These are phyloP conservation scores for Emergomyces orientalis DNA, from an alignment of 2,329 filamentous ascomycete species.

Conservation along the genomic window DNA sequence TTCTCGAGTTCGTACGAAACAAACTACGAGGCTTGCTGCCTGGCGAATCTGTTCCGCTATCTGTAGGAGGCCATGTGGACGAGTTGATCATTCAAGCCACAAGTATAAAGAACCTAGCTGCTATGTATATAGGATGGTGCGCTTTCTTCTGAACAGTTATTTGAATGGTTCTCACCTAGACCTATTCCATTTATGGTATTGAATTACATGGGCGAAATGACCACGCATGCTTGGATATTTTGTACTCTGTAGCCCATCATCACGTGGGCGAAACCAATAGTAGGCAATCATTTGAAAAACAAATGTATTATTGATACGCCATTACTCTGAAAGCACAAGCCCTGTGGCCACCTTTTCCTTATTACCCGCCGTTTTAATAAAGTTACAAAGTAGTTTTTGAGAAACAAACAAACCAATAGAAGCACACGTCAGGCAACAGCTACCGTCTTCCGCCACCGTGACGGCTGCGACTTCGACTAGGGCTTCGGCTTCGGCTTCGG, in stretches of 20 bases:
- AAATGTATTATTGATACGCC: neutral
- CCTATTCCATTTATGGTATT: neutral
- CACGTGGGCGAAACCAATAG: neutral
- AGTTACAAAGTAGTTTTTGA: neutral
- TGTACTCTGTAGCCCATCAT: neutral
- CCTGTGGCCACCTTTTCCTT: neutral
- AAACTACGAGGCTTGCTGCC: conserved; percentile 79
- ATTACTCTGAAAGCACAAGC: neutral
- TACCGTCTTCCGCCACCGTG: conserved; percentile 23
- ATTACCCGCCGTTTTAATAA: neutral
- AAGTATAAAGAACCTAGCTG: conserved; percentile 66
- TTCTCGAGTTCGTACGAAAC: conserved; percentile 76
- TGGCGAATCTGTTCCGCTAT: conserved; percentile 83
- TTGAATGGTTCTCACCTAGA: neutral
- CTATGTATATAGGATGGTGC: conserved; percentile 94
- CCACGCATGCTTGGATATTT: neutral
- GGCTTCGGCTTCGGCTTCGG: conserved; percentile 44
- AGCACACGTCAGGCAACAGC: neutral
- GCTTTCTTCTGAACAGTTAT: conserved; percentile 13
- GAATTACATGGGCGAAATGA: neutral
- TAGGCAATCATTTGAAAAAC: neutral
- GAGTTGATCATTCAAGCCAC: conserved; percentile 83
- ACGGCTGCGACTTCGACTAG: conserved; percentile 39
- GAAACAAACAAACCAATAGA: neutral
- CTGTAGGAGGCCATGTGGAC: conserved; percentile 95